Evolutionary conservation across 257 asterid species (phyloP).

Genomic region (Buddleja alternifolia): DNA sequence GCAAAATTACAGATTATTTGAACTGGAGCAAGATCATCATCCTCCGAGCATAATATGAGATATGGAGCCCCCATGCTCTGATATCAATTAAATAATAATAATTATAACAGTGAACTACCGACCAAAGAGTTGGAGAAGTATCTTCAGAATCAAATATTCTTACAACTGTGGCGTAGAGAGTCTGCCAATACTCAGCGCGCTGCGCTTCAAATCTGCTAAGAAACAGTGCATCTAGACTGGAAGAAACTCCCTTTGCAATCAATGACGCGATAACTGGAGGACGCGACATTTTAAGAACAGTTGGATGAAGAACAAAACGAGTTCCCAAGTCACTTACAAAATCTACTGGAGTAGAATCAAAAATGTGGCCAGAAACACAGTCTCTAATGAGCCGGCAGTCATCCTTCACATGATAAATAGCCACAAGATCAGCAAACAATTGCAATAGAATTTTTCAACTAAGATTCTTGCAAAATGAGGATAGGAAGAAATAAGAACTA

Average conservation of each 20-base stretch:
- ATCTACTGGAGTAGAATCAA: conserved; percentile 91
- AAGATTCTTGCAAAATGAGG: background rate
- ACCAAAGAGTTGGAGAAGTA: conserved; percentile 4
- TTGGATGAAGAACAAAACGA: conserved; percentile 79
- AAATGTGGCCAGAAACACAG: conserved; percentile 81
- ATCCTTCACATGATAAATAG: conserved; percentile 48
- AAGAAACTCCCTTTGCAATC: conserved; percentile 72
- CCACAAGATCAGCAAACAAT: conserved; percentile 23
- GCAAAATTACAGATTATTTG: conserved; percentile 73
- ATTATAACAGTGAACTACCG: conserved; percentile 1
- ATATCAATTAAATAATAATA: conserved; percentile 1
- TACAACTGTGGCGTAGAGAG: conserved; percentile 82
- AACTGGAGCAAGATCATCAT: conserved; percentile 90
- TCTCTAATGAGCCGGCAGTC: conserved; percentile 73
- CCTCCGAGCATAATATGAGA: conserved; percentile 90
- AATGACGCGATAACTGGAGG: conserved; percentile 77
- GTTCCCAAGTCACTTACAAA: conserved; percentile 82
- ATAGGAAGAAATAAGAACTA: background rate
- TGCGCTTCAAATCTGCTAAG: conserved; percentile 76
- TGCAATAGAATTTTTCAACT: background rate
- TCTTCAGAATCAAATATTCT: conserved; percentile 33
- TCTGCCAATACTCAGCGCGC: conserved; percentile 97
- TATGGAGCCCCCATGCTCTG: conserved; percentile 92
- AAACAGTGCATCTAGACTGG: conserved; percentile 81
- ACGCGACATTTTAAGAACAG: conserved; percentile 60